A percentile compares a stretch with the other conserved stretches of the same genome.
Conservation (phyloP, 495 filamentous ascomycete genomes). For the Amniculicola lignicola region DNA sequence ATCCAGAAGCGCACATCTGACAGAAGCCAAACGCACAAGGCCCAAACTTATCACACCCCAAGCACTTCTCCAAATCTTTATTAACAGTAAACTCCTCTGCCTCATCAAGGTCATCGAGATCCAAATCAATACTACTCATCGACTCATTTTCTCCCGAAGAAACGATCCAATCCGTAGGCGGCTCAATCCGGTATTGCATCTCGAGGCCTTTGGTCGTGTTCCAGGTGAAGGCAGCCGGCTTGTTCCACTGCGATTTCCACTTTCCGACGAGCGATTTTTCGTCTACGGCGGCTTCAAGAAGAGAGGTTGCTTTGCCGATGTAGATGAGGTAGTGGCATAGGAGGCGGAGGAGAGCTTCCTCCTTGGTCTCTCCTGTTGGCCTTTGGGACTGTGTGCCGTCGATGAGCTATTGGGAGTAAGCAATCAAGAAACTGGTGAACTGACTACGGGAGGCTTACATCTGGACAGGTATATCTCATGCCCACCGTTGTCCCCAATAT, state of each 20-base stretch:
- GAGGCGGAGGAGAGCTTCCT: constrained; percentile 17
- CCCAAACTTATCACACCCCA: constrained; percentile 14
- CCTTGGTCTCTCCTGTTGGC: constrained; percentile 1
- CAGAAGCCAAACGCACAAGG: constrained; percentile 6
- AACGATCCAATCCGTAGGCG: constrained; percentile 16
- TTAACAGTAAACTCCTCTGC: constrained; percentile 7
- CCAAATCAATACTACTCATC: constrained; percentile 20
- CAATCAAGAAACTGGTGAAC: neutral
- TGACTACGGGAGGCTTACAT: constrained; percentile 2
- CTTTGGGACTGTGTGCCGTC: neutral
- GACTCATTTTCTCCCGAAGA: constrained; percentile 14
- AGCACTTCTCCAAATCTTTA: constrained; percentile 11
- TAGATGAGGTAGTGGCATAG: constrained; percentile 28
- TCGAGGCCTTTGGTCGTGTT: constrained; percentile 13
- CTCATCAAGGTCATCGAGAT: constrained; percentile 9
- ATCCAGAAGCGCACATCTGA: too few relatives aligned
- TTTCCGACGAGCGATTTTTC: constrained; percentile 4
- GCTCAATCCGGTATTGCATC: constrained; percentile 26
- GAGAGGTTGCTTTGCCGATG: constrained; percentile 19
- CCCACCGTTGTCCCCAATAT: constrained; percentile 20
- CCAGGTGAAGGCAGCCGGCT: constrained; percentile 25
- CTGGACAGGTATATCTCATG: constrained; percentile 16
- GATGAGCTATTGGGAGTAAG: neutral
- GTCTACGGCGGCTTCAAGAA: constrained; percentile 8
- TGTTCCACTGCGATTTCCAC: constrained; percentile 23